Evolutionary conservation across 192 early-diverging fungal species (phyloP).

Genomic region (Oehlia diaphana): DNA sequence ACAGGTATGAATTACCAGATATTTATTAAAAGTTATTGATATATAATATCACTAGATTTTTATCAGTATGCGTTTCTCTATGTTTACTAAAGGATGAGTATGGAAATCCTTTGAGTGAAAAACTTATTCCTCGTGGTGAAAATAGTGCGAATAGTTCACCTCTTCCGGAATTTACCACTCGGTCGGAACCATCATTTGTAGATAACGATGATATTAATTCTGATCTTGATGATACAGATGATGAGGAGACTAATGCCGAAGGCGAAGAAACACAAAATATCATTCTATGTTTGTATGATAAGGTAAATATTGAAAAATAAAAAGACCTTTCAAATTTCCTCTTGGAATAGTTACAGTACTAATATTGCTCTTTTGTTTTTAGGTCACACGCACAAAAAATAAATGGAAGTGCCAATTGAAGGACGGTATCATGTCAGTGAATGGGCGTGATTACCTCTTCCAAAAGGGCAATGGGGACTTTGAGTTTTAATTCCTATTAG

Average conservation of each 20-base stretch:
- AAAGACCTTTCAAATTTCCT: not conserved
- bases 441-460: conserved; percentile 95
- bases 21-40: not conserved
- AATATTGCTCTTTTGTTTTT: conserved; percentile 11
- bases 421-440: conserved; percentile 95
- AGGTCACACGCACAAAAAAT: conserved; percentile 92
- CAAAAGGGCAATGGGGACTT: conserved; percentile 94
- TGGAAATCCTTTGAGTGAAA: not conserved
- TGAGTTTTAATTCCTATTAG: conserved; percentile 74
- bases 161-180: not conserved
- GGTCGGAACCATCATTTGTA: not conserved
- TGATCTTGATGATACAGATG: conserved; percentile 71
- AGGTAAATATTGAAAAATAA: conserved; percentile 36
- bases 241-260: conserved; percentile 59
- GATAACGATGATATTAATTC: conserved; percentile 68
- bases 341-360: too few relatives aligned
- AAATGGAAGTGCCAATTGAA: conserved; percentile 98
- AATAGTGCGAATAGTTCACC: not conserved
- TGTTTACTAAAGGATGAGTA: not conserved
- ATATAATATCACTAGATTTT: not conserved
- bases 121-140: not conserved
- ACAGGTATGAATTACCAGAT: conserved; percentile 1
- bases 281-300: conserved; percentile 75
- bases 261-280: conserved; percentile 73
- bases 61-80: not conserved